Conservation (phyloP, 805 yeast genomes). For the Zygotorulaspora chibaensis region DNA sequence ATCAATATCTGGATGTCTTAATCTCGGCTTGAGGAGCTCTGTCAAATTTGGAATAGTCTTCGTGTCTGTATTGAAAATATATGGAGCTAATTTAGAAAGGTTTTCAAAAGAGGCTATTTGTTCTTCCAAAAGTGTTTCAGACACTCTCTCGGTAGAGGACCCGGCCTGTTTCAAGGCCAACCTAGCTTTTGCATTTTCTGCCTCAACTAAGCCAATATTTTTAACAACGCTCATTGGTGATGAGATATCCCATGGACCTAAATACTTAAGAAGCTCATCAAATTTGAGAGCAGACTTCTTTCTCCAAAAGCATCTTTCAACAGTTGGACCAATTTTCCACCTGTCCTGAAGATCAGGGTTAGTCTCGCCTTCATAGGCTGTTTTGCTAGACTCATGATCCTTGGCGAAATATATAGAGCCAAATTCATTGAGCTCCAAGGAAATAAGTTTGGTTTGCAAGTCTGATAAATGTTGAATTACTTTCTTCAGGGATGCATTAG, state of each 20-base stretch:
- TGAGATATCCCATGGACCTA: slow-evolving; percentile 72
- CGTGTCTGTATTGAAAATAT: slow-evolving; percentile 47
- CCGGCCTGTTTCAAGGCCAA: slow-evolving; percentile 53
- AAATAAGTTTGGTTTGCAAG: slow-evolving; percentile 51
- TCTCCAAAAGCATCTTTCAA: slow-evolving; percentile 74
- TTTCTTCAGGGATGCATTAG: slow-evolving; percentile 45
- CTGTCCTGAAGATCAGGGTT: slow-evolving; percentile 49
- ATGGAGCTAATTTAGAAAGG: slow-evolving; percentile 51
- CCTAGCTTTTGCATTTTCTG: slow-evolving; percentile 54
- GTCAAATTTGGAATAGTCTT: slow-evolving; percentile 56
- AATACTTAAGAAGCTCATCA: slow-evolving; percentile 43
- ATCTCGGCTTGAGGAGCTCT: slow-evolving; percentile 65
- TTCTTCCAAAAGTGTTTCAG: slow-evolving; percentile 42
- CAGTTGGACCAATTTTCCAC: slow-evolving; percentile 90
- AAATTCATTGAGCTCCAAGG: slow-evolving; percentile 58
- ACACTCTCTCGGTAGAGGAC: slow-evolving; percentile 42
- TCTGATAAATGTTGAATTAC: slow-evolving; percentile 74
- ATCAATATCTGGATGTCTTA: slow-evolving; percentile 79
- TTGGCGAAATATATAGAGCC: slow-evolving; percentile 80
- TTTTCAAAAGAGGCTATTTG: slow-evolving; percentile 61
- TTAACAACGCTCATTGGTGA: slow-evolving; percentile 59
- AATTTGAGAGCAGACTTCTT: slow-evolving; percentile 53
- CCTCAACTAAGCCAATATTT: slow-evolving; percentile 61
- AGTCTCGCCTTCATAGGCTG: slow-evolving; percentile 60
- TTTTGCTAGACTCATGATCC: slow-evolving; percentile 47